Evolutionary conservation across 768 basidiomycete species (phyloP).

Genomic region (Boletus rubescentipes): DNA sequence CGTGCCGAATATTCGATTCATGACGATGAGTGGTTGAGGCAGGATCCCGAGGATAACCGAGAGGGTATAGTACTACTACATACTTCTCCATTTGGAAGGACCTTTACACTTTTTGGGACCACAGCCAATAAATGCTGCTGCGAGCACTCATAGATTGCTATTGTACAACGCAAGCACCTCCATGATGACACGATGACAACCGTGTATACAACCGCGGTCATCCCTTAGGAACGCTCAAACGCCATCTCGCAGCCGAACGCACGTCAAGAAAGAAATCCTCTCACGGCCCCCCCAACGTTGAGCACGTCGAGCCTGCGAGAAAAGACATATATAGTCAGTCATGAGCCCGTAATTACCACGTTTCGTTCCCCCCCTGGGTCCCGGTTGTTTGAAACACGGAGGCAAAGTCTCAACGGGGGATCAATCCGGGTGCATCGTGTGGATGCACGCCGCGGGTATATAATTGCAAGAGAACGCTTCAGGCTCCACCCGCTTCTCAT

Average conservation of each 20-base stretch:
- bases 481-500: not conserved
- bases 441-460: conserved; percentile 6
- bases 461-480: not conserved
- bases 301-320: conserved; percentile 69
- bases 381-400: not conserved
- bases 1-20: conserved; percentile 86
- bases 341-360: not conserved
- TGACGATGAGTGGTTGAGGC: conserved; percentile 31
- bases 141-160: not conserved
- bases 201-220: not conserved
- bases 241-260: not conserved
- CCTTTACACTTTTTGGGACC: too few relatives aligned
- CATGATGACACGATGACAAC: not conserved
- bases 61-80: too few relatives aligned
- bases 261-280: conserved; percentile 74
- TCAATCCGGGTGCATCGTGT: conserved; percentile 5
- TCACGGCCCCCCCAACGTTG: conserved; percentile 89
- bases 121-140: too few relatives aligned
- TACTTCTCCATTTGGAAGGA: too few relatives aligned
- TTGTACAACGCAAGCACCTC: not conserved
- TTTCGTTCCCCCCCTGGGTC: not conserved
- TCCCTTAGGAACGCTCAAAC: not conserved
- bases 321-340: conserved; percentile 13
- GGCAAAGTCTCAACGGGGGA: not conserved
- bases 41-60: too few relatives aligned